Evolutionary conservation across 1,284 basidiomycete genomes (phyloP), one percentile per base, ranked within the genome.

Genomic region (Ceratobasidium theobromae): DNA sequence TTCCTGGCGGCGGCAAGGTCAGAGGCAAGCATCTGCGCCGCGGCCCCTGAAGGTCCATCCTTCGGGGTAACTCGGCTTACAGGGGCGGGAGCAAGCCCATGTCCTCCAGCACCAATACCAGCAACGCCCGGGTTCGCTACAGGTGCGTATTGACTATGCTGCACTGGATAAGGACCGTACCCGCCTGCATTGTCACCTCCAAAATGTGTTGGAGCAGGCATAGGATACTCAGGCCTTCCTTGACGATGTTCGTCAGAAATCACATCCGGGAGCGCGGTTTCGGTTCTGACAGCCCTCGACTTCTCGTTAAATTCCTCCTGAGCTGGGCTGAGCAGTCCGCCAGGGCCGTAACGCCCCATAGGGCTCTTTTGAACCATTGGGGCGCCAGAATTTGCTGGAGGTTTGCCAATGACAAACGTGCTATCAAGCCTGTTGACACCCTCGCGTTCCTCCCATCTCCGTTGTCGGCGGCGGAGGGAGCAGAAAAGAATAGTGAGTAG

Each of bases 71-170:
- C 35, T 21, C 58, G 48, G 45, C 40, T 33, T 21, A 40, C 55
- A 30, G 41, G 40, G 12, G 21, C 16, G 4, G 55, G 41, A 12
- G 41, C 23, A 14, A 64, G 35, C 16, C 58, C 58, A 27, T 48
- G 48, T 30, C 58, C 58, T 28, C 58, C 58, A n/a, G 58, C 58
- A 25, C 58, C 58, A 38, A 64, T 48, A 9, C 58, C 58, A 11
- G 58, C 58, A 35, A 64, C 58, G 4, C 58, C 58, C 16, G 58
- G 58, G 21, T 64, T 64, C n/a, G 58, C 35, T n/a, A 64, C 23
- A 12, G 58, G 48, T 18, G 35, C 35, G 27, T 64, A 64, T 3
- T 51, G 28, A 9, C 33, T 30, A 16, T 51, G 57, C 43, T n/a
- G 55, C 28, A 5, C 25, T 18, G 16, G 40, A 27, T 46, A 35